Base-by-base conservation (phyloP, 495 filamentous ascomycete genomes). In the Usnea hakonensis region DNA sequence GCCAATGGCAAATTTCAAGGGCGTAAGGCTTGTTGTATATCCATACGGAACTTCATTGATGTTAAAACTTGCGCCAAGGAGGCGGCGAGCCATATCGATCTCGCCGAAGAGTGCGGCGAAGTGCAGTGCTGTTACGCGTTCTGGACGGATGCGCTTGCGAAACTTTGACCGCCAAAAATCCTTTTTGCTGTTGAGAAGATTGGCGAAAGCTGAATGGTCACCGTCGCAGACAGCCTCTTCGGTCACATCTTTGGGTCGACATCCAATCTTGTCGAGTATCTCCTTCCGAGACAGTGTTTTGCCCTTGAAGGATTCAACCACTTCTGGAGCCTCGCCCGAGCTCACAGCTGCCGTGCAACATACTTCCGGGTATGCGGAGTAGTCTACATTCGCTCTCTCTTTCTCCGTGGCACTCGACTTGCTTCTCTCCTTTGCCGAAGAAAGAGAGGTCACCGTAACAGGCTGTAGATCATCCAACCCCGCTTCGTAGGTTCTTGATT, bases 231-330 rank as follows among this genome's bases (percentile, higher is more conserved):
- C 62, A 16, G 62, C 62, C 6, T 64, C 62, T 60, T 64, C 62
- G 62, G 60, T 71, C 54, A 50, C 56, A 58, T 71, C 67, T 67
- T 61, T 69, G 40, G 69, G 69, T 63, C 68, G 67, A 65, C 69
- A 71, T 64, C 69, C 69, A 37, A 71, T 66, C 32, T 62, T 67
- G 46, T 71, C 67, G 46, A 71, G 64, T 61, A 71, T 69, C 44
- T 71, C 69, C 58, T 68, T 67, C 53, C 65, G 64, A 62, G 62
- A 63, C 43, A 68, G 57, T 14, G 6, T 58, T 63, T 61, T 57
- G 62, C 61, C 56, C 44, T 60, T 60, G 63, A 55, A 64, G 36
- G 33, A 62, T 64, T 66, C 50, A 55, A 48, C 60, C 64, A 26
- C 59, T n/a, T 64, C 38, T 16, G 38, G 38, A 40, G 14, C 10